Conservation (phyloP, 306 rosid species). For the Lathyrus aphaca region DNA sequence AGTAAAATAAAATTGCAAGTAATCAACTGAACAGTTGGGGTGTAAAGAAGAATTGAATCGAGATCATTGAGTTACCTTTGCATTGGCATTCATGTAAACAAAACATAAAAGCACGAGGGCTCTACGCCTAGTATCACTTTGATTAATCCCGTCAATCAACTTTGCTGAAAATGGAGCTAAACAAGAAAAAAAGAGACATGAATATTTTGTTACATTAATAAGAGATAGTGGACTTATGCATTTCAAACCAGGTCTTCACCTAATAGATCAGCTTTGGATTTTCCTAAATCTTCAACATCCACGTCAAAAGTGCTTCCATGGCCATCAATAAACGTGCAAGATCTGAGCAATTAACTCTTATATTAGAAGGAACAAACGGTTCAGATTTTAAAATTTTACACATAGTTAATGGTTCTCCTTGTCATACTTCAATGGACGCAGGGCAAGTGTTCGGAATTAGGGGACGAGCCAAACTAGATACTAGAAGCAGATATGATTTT, state of each 20-base stretch:
- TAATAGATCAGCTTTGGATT: conserved; percentile 65
- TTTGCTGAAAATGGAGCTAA: conserved; percentile 72
- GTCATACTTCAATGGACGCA: conserved; percentile 18
- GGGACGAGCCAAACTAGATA: conserved; percentile 14
- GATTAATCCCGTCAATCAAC: conserved; percentile 86
- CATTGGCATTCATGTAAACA: conserved; percentile 58
- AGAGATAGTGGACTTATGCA: conserved; percentile 22
- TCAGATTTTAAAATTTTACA: conserved; percentile 25
- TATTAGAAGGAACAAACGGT: conserved; percentile 36
- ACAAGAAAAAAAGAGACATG: conserved; percentile 35
- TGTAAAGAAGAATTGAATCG: conserved; percentile 14
- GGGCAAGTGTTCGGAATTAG: background rate
- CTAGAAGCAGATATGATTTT: conserved; percentile 9
- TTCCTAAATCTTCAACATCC: conserved; percentile 60
- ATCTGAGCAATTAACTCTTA: conserved; percentile 49
- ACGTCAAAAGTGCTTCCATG: conserved; percentile 66
- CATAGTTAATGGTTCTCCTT: background rate
- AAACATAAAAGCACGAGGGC: conserved; percentile 80
- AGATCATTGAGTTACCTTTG: conserved; percentile 56
- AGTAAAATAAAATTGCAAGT: conserved; percentile 19
- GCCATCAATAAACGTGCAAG: conserved; percentile 66
- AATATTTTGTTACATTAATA: conserved; percentile 29
- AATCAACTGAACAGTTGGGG: conserved; percentile 1
- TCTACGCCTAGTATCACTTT: conserved; percentile 72
- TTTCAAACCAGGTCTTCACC: conserved; percentile 52